These are phyloP conservation scores for Podaxis mareebaensis DNA, from an alignment of 768 basidiomycete genomes.

Conservation along the genomic window DNA sequence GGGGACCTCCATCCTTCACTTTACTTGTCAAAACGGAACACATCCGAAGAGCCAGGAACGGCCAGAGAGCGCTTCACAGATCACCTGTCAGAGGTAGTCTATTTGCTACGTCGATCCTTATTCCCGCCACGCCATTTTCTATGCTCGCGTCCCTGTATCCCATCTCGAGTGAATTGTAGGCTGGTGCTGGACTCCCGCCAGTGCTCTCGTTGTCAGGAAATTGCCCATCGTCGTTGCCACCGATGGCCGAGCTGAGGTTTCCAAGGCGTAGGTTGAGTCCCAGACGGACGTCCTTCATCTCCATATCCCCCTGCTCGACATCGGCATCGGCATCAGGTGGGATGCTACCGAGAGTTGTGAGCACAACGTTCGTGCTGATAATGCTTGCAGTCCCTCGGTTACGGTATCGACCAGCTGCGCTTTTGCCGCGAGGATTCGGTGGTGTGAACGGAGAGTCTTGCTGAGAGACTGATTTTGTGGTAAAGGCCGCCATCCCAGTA, in stretches of 20 bases:
- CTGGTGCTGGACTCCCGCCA: slow-evolving; percentile 53
- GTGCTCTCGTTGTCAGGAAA: slow-evolving; percentile 42
- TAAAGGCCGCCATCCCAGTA: slow-evolving; percentile 66
- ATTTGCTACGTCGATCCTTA: slow-evolving; percentile 66
- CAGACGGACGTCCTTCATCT: slow-evolving; percentile 58
- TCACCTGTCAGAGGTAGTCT: slow-evolving; percentile 35
- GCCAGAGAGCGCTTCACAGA: neutral
- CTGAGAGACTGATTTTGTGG: slow-evolving; percentile 61
- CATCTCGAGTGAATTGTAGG: slow-evolving; percentile 53
- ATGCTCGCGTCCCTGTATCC: slow-evolving; percentile 34
- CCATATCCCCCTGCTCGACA: slow-evolving; percentile 52
- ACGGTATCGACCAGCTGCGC: slow-evolving; percentile 34
- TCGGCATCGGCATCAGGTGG: slow-evolving; percentile 51
- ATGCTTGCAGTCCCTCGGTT: slow-evolving; percentile 49
- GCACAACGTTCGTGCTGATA: slow-evolving; percentile 61
- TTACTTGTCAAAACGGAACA: neutral
- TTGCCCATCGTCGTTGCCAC: slow-evolving; percentile 55
- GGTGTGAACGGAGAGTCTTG: slow-evolving; percentile 57
- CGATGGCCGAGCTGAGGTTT: slow-evolving; percentile 48
- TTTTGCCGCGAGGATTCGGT: slow-evolving; percentile 46
- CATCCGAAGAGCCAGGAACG: neutral
- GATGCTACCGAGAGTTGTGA: slow-evolving; percentile 65
- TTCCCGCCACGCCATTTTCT: slow-evolving; percentile 38
- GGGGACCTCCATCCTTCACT: neutral
- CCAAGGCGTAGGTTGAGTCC: slow-evolving; percentile 56